Evolutionary conservation across 345 rosid genomes (phyloP).

Genomic region (Conringia planisiliqua): DNA sequence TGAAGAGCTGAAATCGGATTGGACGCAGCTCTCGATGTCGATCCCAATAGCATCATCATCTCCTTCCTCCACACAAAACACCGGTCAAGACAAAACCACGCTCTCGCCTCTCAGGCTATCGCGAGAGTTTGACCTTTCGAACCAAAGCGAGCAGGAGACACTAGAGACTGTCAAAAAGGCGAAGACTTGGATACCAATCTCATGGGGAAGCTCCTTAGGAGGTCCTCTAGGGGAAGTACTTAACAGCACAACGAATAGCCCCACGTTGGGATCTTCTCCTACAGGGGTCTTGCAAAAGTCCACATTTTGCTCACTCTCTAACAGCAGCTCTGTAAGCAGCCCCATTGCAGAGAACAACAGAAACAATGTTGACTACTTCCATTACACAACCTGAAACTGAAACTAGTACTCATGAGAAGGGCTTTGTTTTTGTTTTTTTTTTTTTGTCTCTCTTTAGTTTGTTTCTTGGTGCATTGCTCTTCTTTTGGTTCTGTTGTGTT

Average conservation of each 20-base stretch:
- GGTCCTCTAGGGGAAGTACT: constrained; percentile 72
- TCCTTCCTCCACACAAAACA: constrained; percentile 38
- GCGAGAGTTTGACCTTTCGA: constrained; percentile 39
- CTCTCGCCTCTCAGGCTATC: constrained; percentile 54
- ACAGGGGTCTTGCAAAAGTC: constrained; percentile 61
- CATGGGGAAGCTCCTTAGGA: constrained; percentile 55
- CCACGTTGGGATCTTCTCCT: constrained; percentile 50
- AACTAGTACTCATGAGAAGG: background rate
- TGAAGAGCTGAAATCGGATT: constrained; percentile 52
- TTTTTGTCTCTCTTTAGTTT: background rate
- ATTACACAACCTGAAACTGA: constrained; percentile 24
- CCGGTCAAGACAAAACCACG: constrained; percentile 31
- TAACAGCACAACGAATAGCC: constrained; percentile 41
- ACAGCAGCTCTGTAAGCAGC: constrained; percentile 61
- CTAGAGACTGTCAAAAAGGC: constrained; percentile 36
- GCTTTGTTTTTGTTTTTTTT: background rate
- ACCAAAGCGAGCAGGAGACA: constrained; percentile 24
- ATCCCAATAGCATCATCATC: constrained; percentile 51
- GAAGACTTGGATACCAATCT: constrained; percentile 48
- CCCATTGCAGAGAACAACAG: constrained; percentile 38
- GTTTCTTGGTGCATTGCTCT: background rate
- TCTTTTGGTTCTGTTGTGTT: background rate
- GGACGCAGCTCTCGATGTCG: constrained; percentile 75
- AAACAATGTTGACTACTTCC: constrained; percentile 35
- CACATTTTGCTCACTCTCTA: constrained; percentile 52